phyloP scores from a whole-genome alignment of 352 stramenopile species.

The Globisporangium cederbergense region DNA sequence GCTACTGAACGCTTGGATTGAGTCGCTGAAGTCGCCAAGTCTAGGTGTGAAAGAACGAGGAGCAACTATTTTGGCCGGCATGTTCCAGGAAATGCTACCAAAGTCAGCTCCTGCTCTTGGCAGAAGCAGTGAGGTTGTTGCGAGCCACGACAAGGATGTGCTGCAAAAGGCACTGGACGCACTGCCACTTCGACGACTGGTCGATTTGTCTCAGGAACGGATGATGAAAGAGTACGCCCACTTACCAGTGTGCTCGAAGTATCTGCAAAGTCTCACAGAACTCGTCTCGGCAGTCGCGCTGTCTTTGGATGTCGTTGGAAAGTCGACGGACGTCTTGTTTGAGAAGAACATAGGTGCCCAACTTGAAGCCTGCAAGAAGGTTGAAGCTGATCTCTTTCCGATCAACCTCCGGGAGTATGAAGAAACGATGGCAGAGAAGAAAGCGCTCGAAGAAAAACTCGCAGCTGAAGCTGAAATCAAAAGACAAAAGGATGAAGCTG shows the following conservation, averaged over 20 bases:
- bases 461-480: conserved; percentile 52
- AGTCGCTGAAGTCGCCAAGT: conserved; percentile 80
- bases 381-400: conserved; percentile 64
- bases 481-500: conserved; percentile 34
- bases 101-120: conserved; percentile 23
- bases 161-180: conserved; percentile 41
- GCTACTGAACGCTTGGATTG: conserved; percentile 76
- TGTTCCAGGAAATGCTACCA: conserved; percentile 78
- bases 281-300: conserved; percentile 71
- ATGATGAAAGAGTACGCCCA: conserved; percentile 75
- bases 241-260: conserved; percentile 76
- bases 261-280: conserved; percentile 83
- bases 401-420: conserved; percentile 73
- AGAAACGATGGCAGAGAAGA: conserved; percentile 40
- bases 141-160: conserved; percentile 24
- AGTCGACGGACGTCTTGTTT: conserved; percentile 50
- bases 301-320: conserved; percentile 49
- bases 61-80: conserved; percentile 67
- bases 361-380: conserved; percentile 50
- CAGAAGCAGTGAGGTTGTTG: conserved; percentile 8
- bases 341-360: conserved; percentile 32
- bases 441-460: conserved; percentile 31
- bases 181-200: conserved; percentile 65
- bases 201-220: conserved; percentile 68
- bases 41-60: conserved; percentile 85